A percentile compares a stretch with the other conserved stretches of the same genome.
phyloP scores from a whole-genome alignment of 1,284 basidiomycete genomes.

The Dichomitus squalens region DNA sequence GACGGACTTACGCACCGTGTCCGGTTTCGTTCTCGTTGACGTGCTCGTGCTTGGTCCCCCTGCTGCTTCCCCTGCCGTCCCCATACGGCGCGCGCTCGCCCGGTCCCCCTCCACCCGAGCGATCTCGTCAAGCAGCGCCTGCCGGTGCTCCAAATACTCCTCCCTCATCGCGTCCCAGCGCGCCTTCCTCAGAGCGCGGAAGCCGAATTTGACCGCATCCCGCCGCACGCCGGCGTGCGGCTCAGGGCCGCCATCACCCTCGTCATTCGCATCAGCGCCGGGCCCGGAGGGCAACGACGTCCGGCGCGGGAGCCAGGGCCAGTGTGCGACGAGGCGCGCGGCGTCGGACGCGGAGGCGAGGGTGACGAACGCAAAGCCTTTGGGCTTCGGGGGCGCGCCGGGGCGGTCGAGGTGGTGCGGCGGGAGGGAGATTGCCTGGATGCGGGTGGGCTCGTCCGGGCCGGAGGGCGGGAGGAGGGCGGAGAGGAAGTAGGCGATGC shows the following conservation, averaged over 20 bases:
- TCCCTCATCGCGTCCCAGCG: conserved; percentile 63
- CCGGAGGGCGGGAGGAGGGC: conserved; percentile 32
- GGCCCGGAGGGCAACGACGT: background rate
- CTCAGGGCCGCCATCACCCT: too few relatives aligned
- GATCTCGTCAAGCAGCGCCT: conserved; percentile 50
- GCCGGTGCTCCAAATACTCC: conserved; percentile 65
- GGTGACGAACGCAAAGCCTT: conserved; percentile 72
- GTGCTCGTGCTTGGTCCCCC: too few relatives aligned
- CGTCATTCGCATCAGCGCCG: background rate
- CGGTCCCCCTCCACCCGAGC: conserved; percentile 26
- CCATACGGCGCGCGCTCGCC: background rate
- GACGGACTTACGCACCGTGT: too few relatives aligned
- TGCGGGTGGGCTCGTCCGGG: conserved; percentile 11
- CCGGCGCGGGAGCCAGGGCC: conserved; percentile 58
- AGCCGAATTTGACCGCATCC: conserved; percentile 58
- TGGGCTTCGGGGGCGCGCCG: conserved; percentile 55
- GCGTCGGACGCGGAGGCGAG: conserved; percentile 44
- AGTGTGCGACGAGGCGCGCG: conserved; percentile 45
- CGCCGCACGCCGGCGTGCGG: conserved; percentile 13
- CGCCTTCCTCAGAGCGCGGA: conserved; percentile 56
- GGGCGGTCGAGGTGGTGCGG: conserved; percentile 62
- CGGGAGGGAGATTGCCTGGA: conserved; percentile 60
- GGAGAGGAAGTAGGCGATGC: conserved; percentile 48
- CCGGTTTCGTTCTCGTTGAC: too few relatives aligned
- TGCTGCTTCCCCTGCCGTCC: background rate